These are phyloP conservation scores for Rhipidocladum racemiflorum DNA, from an alignment of 176 grass and related monocot genomes.

Conservation along the genomic window DNA sequence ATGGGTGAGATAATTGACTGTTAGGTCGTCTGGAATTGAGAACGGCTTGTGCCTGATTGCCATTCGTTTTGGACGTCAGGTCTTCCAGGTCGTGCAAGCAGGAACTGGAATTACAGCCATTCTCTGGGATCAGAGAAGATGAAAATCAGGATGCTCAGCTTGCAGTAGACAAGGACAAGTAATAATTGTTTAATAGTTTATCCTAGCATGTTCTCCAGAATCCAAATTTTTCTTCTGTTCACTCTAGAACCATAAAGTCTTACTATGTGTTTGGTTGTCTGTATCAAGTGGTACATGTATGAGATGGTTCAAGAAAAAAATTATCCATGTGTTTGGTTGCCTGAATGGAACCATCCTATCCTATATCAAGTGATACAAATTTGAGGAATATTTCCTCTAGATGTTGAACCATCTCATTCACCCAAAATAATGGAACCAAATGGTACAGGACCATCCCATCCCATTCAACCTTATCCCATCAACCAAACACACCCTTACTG, in stretches of 20 bases:
- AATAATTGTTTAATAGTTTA: background rate
- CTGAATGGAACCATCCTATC: too few relatives aligned
- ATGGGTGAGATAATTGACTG: background rate
- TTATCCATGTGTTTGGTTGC: too few relatives aligned
- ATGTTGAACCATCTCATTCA: too few relatives aligned
- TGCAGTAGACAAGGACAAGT: constrained; percentile 28
- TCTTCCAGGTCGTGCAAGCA: constrained; percentile 23
- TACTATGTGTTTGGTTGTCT: too few relatives aligned
- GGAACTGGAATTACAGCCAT: constrained; percentile 39
- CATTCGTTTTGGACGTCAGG: background rate
- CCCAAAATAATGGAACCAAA: too few relatives aligned
- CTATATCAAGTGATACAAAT: too few relatives aligned
- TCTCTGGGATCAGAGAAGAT: background rate
- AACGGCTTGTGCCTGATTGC: background rate
- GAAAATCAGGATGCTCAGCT: background rate
- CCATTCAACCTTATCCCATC: too few relatives aligned
- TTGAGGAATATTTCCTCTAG: too few relatives aligned
- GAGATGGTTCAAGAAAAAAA: too few relatives aligned
- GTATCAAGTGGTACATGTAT: too few relatives aligned
- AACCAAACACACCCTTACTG: too few relatives aligned
- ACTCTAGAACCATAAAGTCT: background rate
- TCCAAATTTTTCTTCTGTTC: background rate
- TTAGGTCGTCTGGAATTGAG: background rate
- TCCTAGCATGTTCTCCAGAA: background rate
- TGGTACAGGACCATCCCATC: too few relatives aligned